Evolutionary conservation across 148 eudicot species (phyloP).

Genomic region (Talinum fruticosum): DNA sequence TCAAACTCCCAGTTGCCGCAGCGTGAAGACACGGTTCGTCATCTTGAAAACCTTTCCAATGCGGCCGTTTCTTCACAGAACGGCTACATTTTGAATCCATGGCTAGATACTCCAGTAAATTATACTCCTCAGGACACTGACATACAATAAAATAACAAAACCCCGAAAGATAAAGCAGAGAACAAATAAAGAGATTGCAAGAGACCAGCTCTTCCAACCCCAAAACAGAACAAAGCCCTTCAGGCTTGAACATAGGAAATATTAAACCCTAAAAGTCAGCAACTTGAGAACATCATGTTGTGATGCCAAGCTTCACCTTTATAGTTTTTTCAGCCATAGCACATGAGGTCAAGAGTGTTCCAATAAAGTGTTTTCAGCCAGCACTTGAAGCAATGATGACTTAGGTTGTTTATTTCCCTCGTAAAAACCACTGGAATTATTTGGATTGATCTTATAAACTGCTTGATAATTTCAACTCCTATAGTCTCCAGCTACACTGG

Average conservation of each 20-base stretch:
- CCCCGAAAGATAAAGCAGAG: background rate
- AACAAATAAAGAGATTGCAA: background rate
- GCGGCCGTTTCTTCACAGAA: no score
- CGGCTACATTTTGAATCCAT: no score
- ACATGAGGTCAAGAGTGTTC: background rate
- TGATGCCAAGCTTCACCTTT: background rate
- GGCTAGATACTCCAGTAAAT: background rate
- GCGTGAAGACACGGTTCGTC: no score
- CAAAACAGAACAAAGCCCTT: background rate
- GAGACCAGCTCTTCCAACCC: background rate
- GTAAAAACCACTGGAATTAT: background rate
- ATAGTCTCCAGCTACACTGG: background rate
- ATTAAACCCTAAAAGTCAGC: background rate
- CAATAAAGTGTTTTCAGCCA: background rate
- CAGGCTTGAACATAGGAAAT: background rate
- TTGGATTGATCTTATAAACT: background rate
- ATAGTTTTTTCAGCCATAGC: background rate
- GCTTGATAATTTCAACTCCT: background rate
- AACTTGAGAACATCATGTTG: background rate
- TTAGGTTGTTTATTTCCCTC: background rate
- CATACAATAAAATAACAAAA: background rate
- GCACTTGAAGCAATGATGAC: background rate
- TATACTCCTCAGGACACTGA: background rate
- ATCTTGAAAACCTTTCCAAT: no score
- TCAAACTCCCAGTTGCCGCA: no score